These are phyloP conservation scores for Colletotrichum scovillei DNA, from an alignment of 2,329 filamentous ascomycete species.

Conservation along the genomic window DNA sequence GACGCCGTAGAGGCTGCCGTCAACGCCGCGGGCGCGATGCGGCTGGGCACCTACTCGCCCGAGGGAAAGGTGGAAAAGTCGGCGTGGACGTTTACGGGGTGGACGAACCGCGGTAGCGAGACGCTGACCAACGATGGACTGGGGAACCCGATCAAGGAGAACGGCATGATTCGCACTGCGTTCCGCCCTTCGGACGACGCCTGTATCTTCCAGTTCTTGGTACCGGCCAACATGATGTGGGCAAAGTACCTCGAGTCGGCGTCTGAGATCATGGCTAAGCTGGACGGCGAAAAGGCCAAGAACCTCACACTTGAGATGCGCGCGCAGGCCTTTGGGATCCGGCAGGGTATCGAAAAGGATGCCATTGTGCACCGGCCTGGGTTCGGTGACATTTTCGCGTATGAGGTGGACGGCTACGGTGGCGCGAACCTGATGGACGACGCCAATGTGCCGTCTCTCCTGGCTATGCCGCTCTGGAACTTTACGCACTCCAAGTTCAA, in stretches of 20 bases:
- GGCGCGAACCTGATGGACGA: constrained; percentile 76
- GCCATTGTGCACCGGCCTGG: constrained; percentile 68
- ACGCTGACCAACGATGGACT: constrained; percentile 81
- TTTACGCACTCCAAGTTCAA: constrained; percentile 50
- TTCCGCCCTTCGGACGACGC: constrained; percentile 90
- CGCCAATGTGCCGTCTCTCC: constrained; percentile 75
- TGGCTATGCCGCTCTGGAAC: constrained; percentile 73
- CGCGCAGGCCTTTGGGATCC: constrained; percentile 70
- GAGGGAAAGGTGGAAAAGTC: constrained; percentile 65
- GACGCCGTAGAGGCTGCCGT: constrained; percentile 78
- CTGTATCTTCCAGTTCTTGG: constrained; percentile 85
- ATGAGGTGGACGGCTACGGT: constrained; percentile 81
- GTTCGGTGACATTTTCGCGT: constrained; percentile 78
- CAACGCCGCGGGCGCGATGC: constrained; percentile 75
- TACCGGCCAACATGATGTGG: constrained; percentile 92
- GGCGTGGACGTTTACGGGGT: constrained; percentile 84
- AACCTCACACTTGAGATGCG: constrained; percentile 65
- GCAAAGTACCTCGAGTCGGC: constrained; percentile 68
- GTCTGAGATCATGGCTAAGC: constrained; percentile 55
- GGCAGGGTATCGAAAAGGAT: constrained; percentile 74
- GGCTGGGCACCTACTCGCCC: constrained; percentile 77
- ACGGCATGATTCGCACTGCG: constrained; percentile 85
- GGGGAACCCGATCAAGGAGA: constrained; percentile 85
- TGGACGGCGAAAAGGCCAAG: constrained; percentile 54
- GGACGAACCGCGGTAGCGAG: constrained; percentile 80